These are phyloP conservation scores for Amauroascus niger DNA, from an alignment of 2,329 filamentous ascomycete genomes.

Conservation along the genomic window DNA sequence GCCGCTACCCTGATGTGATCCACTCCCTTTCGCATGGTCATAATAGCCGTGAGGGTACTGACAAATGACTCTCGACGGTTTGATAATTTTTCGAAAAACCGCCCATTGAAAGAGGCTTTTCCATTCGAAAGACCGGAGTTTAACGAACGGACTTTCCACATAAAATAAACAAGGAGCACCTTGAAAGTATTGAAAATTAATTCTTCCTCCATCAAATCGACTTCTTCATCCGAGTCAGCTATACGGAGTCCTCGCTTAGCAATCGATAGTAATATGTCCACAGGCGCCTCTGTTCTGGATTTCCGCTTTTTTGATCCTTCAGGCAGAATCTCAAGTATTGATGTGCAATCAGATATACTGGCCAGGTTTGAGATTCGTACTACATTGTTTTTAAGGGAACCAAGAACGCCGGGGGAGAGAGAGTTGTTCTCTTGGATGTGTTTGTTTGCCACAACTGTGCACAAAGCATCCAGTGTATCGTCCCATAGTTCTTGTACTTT, in stretches of 20 bases:
- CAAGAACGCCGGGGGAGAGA: constrained; percentile 55
- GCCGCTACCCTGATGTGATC: constrained; percentile 71
- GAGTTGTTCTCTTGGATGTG: constrained; percentile 38
- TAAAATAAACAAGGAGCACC: constrained; percentile 76
- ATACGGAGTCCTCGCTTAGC: constrained; percentile 62
- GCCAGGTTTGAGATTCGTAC: constrained; percentile 73
- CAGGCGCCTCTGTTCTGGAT: constrained; percentile 37
- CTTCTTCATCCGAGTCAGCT: constrained; percentile 54
- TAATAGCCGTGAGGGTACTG: constrained; percentile 40
- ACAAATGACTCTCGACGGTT: constrained; percentile 49
- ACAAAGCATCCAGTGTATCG: constrained; percentile 63
- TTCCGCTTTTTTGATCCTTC: constrained; percentile 33
- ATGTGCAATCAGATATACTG: constrained; percentile 66
- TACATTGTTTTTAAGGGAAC: constrained; percentile 62
- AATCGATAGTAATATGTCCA: constrained; percentile 61
- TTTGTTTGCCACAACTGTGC: constrained; percentile 59
- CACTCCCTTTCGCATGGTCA: constrained; percentile 43
- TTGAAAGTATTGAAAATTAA: constrained; percentile 67
- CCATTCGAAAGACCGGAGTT: constrained; percentile 45
- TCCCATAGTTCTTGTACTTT: constrained; percentile 82
- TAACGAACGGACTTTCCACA: constrained; percentile 72
- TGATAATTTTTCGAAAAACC: constrained; percentile 59
- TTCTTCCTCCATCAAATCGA: constrained; percentile 69
- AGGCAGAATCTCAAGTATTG: constrained; percentile 55
- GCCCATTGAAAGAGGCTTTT: constrained; percentile 49